Percentiles rank a stretch among this genome's conserved stretches.
Evolutionary conservation across 208 protist genomes (phyloP).

Genomic region (Trypanosoma brucei): DNA sequence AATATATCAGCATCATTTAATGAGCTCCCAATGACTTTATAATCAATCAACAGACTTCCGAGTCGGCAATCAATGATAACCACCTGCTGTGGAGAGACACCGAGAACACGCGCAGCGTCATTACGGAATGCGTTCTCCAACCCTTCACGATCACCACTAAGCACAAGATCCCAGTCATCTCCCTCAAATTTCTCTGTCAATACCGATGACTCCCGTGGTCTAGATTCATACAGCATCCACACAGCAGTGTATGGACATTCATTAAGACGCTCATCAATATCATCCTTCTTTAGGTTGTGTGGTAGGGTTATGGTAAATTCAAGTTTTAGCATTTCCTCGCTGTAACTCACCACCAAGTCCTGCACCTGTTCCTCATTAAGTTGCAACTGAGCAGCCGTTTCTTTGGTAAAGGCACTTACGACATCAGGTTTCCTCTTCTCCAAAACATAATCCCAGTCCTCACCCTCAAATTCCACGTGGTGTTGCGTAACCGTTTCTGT

Average conservation of each 20-base stretch:
- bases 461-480: not conserved
- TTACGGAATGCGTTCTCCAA: not conserved
- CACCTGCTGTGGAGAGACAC: not conserved
- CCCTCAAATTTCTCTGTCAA: not conserved
- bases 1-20: not conserved
- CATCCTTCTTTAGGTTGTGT: not conserved
- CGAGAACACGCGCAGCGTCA: not conserved
- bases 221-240: constrained; percentile 47
- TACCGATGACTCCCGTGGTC: constrained; percentile 6
- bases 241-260: constrained; percentile 30
- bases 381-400: not conserved
- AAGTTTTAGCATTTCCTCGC: not conserved
- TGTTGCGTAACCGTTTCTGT: not conserved
- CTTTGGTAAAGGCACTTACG: not conserved
- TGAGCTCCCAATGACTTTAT: not conserved
- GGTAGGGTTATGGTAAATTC: not conserved
- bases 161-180: not conserved
- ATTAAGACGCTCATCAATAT: constrained; percentile 21
- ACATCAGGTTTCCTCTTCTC: not conserved
- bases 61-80: not conserved
- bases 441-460: not conserved
- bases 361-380: not conserved
- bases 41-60: not conserved
- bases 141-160: not conserved
- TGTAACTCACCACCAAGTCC: not conserved